phyloP scores from a whole-genome alignment of 1,284 basidiomycete species.

The Cutaneotrichosporon dermatis region DNA sequence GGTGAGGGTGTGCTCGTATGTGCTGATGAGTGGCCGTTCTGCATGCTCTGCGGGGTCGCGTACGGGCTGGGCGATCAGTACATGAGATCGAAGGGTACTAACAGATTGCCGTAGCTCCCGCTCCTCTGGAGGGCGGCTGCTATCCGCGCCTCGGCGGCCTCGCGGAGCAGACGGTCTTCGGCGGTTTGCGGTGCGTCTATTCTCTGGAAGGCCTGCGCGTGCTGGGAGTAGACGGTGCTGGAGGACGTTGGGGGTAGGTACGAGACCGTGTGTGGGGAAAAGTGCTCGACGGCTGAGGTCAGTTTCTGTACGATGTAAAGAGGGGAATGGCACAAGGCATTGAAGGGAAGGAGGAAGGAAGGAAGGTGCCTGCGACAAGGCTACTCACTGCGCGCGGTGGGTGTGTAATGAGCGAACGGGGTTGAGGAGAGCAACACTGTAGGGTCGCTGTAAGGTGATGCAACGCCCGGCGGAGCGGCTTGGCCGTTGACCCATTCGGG shows the following conservation, averaged over 20 bases:
- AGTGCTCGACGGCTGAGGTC: conserved; percentile 43
- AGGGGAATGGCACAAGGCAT: too few relatives aligned
- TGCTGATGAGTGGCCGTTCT: neutral
- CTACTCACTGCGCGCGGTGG: conserved; percentile 43
- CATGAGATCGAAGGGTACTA: neutral
- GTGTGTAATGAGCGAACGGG: conserved; percentile 46
- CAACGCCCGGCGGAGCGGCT: too few relatives aligned
- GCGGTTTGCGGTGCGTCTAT: conserved; percentile 29
- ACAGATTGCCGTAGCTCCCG: conserved; percentile 13
- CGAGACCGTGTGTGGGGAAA: conserved; percentile 41
- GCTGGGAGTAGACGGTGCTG: conserved; percentile 34
- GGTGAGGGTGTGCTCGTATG: neutral
- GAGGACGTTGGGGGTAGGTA: conserved; percentile 28
- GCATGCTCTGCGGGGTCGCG: neutral
- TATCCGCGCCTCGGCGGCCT: neutral
- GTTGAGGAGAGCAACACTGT: conserved; percentile 39
- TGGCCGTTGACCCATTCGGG: too few relatives aligned
- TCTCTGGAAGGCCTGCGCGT: conserved; percentile 25
- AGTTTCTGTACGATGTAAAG: too few relatives aligned
- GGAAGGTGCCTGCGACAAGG: neutral
- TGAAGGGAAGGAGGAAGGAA: too few relatives aligned
- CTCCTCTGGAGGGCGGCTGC: neutral
- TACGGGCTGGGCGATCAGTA: neutral
- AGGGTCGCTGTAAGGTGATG: conserved; percentile 21
- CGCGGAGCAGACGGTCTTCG: conserved; percentile 29